Evolutionary conservation across 768 basidiomycete species (phyloP), one percentile per base, ranked within the genome.

Genomic region (Trametes punicea): DNA sequence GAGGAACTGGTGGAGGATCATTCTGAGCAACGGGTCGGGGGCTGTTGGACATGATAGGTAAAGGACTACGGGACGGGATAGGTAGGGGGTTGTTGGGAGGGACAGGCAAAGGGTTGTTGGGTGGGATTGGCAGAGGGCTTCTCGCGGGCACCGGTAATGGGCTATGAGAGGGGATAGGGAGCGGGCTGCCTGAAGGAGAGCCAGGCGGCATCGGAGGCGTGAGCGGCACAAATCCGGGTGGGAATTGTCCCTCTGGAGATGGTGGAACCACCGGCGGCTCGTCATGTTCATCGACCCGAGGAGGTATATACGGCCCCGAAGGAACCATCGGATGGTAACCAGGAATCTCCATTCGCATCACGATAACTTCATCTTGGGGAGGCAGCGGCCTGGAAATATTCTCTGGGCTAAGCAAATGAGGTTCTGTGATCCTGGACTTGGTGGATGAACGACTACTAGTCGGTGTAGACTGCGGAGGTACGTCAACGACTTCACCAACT

Each of bases 401-500:
- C 16, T 71, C 69, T 4, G 70, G 70, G 23, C 69, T 71, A 16
- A 71, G 63, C 9, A 71, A 55, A 26, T 65, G 63, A 8, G 60
- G 67, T 8, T 64, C 57, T 15, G 61, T 62, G n/a, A 51, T 39
- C 2, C 30, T 47, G 3, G 62, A 58, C 21, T 42, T 55, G 5
- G 57, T 48, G 0, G 66, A 63, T 3, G 61, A 56, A 29, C 60
- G 65, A 6, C 56, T 60, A 1, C 60, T 64, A 18, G 59, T 30
- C 0, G 51, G 63, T 0, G 63, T 65, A 0, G 67, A 69, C 65
- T 70, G 55, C 0, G 30, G n/a, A 6, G n/a, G 8, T 7, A 6
- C 10, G 21, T 23, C n/a, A 50, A 27, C 30, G 2, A 52, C 29
- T 7, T 3, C 2, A 1, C 27, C 8, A 5, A 30, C 13, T 8